Conservation (phyloP, 768 basidiomycete species). For the Lactarius quietus region DNA sequence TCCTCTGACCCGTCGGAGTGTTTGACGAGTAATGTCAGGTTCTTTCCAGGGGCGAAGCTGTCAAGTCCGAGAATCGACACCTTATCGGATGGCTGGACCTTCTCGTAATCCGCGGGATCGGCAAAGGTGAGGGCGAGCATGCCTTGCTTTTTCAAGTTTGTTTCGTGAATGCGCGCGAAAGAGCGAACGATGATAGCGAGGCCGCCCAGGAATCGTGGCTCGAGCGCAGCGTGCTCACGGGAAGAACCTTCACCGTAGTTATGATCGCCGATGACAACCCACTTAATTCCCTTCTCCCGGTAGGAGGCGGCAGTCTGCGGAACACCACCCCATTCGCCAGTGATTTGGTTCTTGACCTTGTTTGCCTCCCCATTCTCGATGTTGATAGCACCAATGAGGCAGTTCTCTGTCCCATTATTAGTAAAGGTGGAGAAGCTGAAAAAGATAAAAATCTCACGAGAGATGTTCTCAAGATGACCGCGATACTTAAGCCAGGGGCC, state of each 20-base stretch:
- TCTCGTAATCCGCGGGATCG: conserved; percentile 92
- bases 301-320: conserved; percentile 85
- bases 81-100: conserved; percentile 80
- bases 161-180: conserved; percentile 97
- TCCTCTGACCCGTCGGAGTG: conserved; percentile 79
- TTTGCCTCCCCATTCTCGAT: conserved; percentile 94
- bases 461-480: conserved; percentile 98
- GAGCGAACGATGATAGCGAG: conserved; percentile 94
- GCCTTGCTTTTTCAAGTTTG: conserved; percentile 99
- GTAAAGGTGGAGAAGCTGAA: conserved; percentile 13
- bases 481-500: conserved; percentile 99
- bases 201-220: conserved; percentile 93
- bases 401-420: conserved; percentile 63
- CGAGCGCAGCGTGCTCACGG: conserved; percentile 95
- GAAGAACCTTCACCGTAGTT: conserved; percentile 99
- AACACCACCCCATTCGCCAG: conserved; percentile 81
- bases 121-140: conserved; percentile 96
- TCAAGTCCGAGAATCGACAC: conserved; percentile 89
- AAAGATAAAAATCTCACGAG: conserved; percentile 50
- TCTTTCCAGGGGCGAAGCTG: conserved; percentile 86
- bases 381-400: conserved; percentile 97
- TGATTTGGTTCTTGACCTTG: conserved; percentile 87
- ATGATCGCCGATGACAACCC: conserved; percentile 95
- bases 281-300: conserved; percentile 85
- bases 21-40: conserved; percentile 77